A percentile compares a stretch with the other conserved stretches of the same genome.
These are phyloP conservation scores for Calonectria ilicicola DNA, from an alignment of 2,329 filamentous ascomycete species.

Conservation along the genomic window DNA sequence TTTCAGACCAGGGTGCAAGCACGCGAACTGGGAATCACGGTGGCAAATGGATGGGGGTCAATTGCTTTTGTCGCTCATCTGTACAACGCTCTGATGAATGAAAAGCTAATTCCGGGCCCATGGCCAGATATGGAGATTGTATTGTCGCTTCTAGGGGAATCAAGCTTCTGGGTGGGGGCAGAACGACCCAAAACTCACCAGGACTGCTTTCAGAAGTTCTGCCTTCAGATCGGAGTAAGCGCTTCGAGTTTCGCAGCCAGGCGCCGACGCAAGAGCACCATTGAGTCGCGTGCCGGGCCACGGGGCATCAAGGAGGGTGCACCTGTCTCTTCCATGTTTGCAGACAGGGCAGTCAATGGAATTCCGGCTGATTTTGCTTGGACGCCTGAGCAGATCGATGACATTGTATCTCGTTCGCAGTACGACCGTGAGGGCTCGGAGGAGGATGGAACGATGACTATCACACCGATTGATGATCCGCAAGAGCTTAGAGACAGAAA, in stretches of 20 bases:
- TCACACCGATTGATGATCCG: no score
- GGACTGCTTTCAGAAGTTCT: constrained; percentile 52
- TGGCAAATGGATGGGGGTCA: constrained; percentile 54
- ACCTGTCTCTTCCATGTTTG: constrained; percentile 52
- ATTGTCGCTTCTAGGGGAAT: constrained; percentile 40
- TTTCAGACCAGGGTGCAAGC: constrained; percentile 50
- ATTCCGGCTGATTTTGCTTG: constrained; percentile 38
- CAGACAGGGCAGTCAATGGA: constrained; percentile 44
- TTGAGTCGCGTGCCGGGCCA: constrained; percentile 37
- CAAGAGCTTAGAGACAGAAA: constrained; percentile 5
- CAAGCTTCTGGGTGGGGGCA: constrained; percentile 53
- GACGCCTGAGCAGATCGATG: constrained; percentile 49
- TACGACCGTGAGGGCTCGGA: constrained; percentile 33
- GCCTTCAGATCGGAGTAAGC: constrained; percentile 52
- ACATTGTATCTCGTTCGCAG: constrained; percentile 49
- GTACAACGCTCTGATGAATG: constrained; percentile 53
- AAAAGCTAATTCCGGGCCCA: constrained; percentile 40
- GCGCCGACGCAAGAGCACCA: background rate
- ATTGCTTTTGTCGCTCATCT: constrained; percentile 53
- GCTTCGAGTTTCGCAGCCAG: constrained; percentile 25
- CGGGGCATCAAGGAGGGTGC: constrained; percentile 46
- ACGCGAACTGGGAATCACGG: constrained; percentile 47
- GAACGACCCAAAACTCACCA: constrained; percentile 42
- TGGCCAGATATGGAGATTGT: constrained; percentile 59
- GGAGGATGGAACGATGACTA: no score